Base-by-base conservation (phyloP, 1,284 basidiomycete genomes). In the Rhizoctonia solani region DNA sequence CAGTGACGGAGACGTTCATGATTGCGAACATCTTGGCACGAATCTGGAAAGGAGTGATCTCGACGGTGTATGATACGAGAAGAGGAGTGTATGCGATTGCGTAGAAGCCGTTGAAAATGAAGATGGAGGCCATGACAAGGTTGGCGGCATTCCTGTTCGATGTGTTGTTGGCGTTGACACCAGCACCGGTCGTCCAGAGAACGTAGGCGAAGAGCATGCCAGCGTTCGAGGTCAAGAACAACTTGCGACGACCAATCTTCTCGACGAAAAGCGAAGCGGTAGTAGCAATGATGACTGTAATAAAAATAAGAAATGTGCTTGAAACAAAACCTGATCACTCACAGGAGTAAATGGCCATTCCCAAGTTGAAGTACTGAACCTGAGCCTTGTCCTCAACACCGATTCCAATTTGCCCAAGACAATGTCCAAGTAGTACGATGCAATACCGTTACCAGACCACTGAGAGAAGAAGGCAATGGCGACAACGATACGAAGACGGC, bases 41-140 rank as follows among this genome's bases (percentile, higher is more conserved):
- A 55, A 90, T 84, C 52, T 78, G 81, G 76, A 85, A 87, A 0
- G 87, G 87, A 0, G 88, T 76, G 68, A 90, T 88, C 73, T 90
- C 88, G 56, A 87, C 76, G 0, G 85, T 85, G 74, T 88, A 88
- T 1, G 86, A 81, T 16, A 74, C 72, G 46, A 76, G 75, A 30
- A 75, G 49, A 11, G 69, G 68, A 16, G 69, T 70, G 49, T 68
- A 72, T 13, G 68, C 61, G 39, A 71, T 79, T 72, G 85, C 85
- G 74, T 89, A 89, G 77, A 86, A 87, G 66, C 84, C 79, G 73
- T 84, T 87, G 75, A 86, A 89, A 6, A 88, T 66, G 75, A 89
- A 90, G 73, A 90, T 85, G 76, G 89, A 81, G 14, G 86, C 86
- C 70, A 90, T 82, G n/a, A 74, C 69, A 1, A 72, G 70, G 30